Base-by-base conservation (phyloP, 2,329 filamentous ascomycete species). In the Ophiostoma novo-ulmi region DNA sequence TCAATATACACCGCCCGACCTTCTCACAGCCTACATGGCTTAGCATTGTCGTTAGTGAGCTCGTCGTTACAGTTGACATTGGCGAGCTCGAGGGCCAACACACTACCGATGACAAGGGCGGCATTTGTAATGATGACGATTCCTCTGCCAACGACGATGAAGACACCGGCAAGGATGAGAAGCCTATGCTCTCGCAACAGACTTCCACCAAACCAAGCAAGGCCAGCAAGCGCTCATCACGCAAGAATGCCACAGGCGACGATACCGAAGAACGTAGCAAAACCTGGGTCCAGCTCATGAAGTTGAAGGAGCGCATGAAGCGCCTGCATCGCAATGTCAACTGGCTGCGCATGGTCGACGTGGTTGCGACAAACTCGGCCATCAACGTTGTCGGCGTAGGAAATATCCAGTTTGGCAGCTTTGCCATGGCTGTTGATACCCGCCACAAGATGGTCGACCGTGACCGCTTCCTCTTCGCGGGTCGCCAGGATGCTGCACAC, bases 21-120 rank as follows among this genome's bases (percentile, higher is more conserved):
- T 98, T 99, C 80, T 93, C 94, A 66, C 93, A 98, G 79, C 95
- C 95, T 64, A 98, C 96, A 73, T 98, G 94, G 93, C 83, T 97
- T 76, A 98, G 94, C 78, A 85, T 99, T 68, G 91, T 95, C 10
- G 81, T 99, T 72, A 92, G 88, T 76, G 95, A 97, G 78, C 83
- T 97, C 68, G 91, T 89, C 68, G 85, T 99, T 68, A 96, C 92
- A 0, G 79, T 98, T 63, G 92, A 99, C 77, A 82, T 93, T 65
- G 85, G 87, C 72, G 85, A 88, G 67, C 80, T 95, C 61, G 86
- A 87, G 74, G 81, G 81, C 36, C 82, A 81, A 70, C 85, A 83
- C 74, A 71, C 77, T 39, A 75, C 72, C 20, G 78, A 76, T 7
- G 77, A 78, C 78, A 31, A 74, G 72, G 36, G 73, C 48, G 22